Evolutionary conservation across 345 rosid genomes (phyloP), one percentile per base, ranked within the genome.

Genomic region (Litchi chinensis): DNA sequence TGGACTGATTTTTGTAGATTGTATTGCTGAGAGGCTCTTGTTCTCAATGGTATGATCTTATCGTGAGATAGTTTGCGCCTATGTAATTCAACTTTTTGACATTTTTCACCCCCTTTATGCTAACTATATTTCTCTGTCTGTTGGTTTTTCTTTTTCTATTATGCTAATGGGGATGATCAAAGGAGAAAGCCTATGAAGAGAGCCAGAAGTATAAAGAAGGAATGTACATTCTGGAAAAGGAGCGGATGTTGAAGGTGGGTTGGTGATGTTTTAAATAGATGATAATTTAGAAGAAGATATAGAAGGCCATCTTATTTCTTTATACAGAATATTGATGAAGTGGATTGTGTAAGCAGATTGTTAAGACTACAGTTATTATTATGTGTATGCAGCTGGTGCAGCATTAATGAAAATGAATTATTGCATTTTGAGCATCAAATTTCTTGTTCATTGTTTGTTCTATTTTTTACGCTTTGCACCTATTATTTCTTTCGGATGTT

Each of bases 131-230:
- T 64, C 40, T 56, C 44, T 75, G 46, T 11, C 28, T 28, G 6
- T n/a, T 6, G 52, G 5, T 50, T 50, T 24, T 24, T 13, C 10
- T 39, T 39, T 13, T 65, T 54, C 43, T 52, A 5, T 21, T 21
- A 62, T 26, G 39, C 10, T 40, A 65, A 40, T 40, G 71, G 13
- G 18, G 21, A 71, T 73, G 68, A 64, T 68, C 68, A 48, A 64
- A 83, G 90, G 88, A 85, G 84, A 87, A 83, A 68, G 88, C 87
- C 10, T 83, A 64, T 60, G 88, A 83, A 60, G 90, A 87, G 70
- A 80, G 84, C 50, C 86, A 83, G 65, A 83, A 82, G 71, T 85
- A 75, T 60, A 87, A 87, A 65, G 90, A 87, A 75, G 84, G 90
- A 64, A 73, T 77, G 80, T 87, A 71, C 81, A 77, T 87, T 71